Base-by-base conservation (phyloP, 2,329 filamentous ascomycete species). In the Ophiocordyceps unilateralis region DNA sequence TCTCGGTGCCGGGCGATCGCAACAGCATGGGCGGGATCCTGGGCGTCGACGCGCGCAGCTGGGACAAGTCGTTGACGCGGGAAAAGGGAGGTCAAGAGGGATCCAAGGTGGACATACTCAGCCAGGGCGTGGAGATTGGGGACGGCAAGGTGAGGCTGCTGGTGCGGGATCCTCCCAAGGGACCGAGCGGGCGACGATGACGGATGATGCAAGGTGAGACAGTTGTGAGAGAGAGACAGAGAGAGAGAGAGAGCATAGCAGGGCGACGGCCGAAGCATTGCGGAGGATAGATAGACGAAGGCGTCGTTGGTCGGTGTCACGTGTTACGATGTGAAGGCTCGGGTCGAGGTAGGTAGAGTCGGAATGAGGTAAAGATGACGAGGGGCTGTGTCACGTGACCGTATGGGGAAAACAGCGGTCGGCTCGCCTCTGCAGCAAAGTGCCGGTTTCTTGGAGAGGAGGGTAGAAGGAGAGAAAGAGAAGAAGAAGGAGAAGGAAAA, bases 1-100 rank as follows among this genome's bases (percentile, higher is more conserved):
- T 98, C 62, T 91, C 83, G 32, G 88, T 95, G 10, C 87, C 88
- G 2, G 89, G 89, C n/a, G 91, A 96, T 60, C 76, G 86, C 44
- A 81, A 79, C 58, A 80, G 72, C 56, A 78, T 81, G 64, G 88
- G 87, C 46, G 89, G 91, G 38, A 81, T 82, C 46, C 58, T 82
- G 45, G 78, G 78, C 8, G 75, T 82, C 46, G 77, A 82, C 55
- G 74, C 76, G 30, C 66, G 75, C 48, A 81, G 76, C 56, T 82
- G 73, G 67, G 78, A 82, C 58, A 78, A 72, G 61, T 69, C 70
- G 17, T 59, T 80, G 43, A 55, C 63, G 7, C 65, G 69, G 52
- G 69, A 45, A 70, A 76, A 15, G 62, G 58, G 15, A 17, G 55
- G 60, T 24, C 62, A 62, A 41, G 63, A 63, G 28, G 58, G 59